Base-by-base conservation (phyloP, 1,284 basidiomycete genomes). In the Ustilago hordei region DNA sequence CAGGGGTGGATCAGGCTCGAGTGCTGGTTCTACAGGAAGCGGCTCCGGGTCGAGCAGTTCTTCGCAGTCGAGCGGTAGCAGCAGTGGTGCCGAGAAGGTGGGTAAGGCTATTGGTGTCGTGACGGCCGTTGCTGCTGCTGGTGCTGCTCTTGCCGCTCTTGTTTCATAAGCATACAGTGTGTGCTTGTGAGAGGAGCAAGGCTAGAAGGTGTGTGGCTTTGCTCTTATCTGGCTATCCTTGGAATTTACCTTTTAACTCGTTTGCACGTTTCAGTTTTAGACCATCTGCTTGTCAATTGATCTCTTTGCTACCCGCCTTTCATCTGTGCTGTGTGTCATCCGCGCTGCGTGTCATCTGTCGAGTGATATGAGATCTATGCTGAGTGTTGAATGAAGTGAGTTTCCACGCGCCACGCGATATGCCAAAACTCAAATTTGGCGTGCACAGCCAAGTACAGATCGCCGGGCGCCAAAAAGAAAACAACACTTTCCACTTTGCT, bases 131-230 rank as follows among this genome's bases (percentile, higher is more conserved):
- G 32, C 68, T 13, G 70, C 64, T 19, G 60, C 60, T 48, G 59
- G 56, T 0, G 64, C 70, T 28, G 70, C 70, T 15, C 50, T 67
- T 19, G 23, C 64, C 19, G 70, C 70, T 8, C 43, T 73, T 8
- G 61, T 45, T 9, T 32, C 68, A 6, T 70, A 32, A 39, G 1
- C 39, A 3, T 35, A 50, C 39, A 43, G 13, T 15, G 39, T 15
- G 13, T 15, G n/a, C 13, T 17, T 17, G 12, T 12, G n/a, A 17
- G 39, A 41, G 39, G 39, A 41, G 39, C 13, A 41, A 17, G 39
- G 6, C 12, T 12, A 11, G 39, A 35, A 38, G 47, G 15, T 4
- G 17, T 31, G 23, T 50, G 48, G 34, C 17, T 32, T 38, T 57
- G 8, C 38, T 52, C 23, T 31, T 35, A 34, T 52, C 50, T 52